Evolutionary conservation across 345 rosid species (phyloP), one percentile per base, ranked within the genome.

Genomic region (Odontarrhena argentea): DNA sequence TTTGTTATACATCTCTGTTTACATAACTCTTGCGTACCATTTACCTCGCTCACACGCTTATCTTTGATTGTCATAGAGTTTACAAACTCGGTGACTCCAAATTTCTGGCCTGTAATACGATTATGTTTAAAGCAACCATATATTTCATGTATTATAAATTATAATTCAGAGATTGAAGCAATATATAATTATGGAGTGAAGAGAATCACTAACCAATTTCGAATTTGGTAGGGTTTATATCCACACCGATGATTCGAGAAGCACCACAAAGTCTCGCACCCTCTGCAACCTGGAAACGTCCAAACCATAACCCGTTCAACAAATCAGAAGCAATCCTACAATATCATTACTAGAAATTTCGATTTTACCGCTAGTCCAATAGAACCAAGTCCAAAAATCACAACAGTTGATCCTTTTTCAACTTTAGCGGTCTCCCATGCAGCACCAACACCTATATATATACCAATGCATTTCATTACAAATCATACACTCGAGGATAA

Each of bases 221-320:
- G 74, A 83, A 87, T 75, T 89, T 92, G 12, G 70, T 76, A 6
- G 79, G 80, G 68, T 87, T 89, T 54, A 79, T 42, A 78, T 92
- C 96, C 9, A 89, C 78, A 12, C 96, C 98, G 63, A 92, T 86
- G 55, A 92, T 86, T 74, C 83, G 84, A 24, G 78, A 49, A 54
- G 98, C 96, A 74, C 93, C 93, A 64, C 96, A 79, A 3, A 87
- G 64, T 76, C 85, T 82, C 3, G 96, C 83, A 63, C 96, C 98
- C 65, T 89, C 96, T 0, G 93, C 91, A 78, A 87, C 98, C 98
- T 86, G 42, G 57, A 30, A 46, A 68, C 25, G 22, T 74, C 45
- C 47, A 66, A 60, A 73, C 25, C 34, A 35, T 65, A 14, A 58
- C 15, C 12, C 30, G 28, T 26, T 59, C 9, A 47, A 4, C 9